phyloP scores from a whole-genome alignment of 805 yeast genomes.

The Kluyveromyces nonfermentans region DNA sequence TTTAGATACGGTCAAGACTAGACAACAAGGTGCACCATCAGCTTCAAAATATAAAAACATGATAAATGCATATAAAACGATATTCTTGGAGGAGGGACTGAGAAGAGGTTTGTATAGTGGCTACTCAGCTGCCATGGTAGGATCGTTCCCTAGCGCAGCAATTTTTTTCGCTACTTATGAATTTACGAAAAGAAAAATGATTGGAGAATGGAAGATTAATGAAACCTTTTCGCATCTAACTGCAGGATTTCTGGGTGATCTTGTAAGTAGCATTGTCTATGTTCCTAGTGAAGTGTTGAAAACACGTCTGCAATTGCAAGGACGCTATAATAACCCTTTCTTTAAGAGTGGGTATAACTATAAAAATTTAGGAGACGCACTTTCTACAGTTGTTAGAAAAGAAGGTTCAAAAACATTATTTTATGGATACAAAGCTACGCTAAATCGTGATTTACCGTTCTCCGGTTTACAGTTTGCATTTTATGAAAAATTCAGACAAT shows the following conservation, averaged over 20 bases:
- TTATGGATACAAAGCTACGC: constrained; percentile 90
- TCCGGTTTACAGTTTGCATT: constrained; percentile 94
- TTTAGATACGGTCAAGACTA: constrained; percentile 88
- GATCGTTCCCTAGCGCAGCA: constrained; percentile 90
- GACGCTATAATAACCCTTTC: constrained; percentile 68
- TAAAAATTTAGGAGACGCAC: constrained; percentile 62
- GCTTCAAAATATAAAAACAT: constrained; percentile 58
- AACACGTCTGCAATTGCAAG: constrained; percentile 89
- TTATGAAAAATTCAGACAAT: constrained; percentile 70
- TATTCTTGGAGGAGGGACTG: constrained; percentile 79
- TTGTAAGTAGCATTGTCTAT: constrained; percentile 77
- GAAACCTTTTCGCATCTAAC: constrained; percentile 73
- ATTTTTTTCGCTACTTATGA: constrained; percentile 93
- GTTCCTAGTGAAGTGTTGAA: constrained; percentile 95
- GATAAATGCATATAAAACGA: constrained; percentile 65
- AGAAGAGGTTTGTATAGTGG: constrained; percentile 85
- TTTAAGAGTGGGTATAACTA: constrained; percentile 85
- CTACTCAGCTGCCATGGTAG: constrained; percentile 82
- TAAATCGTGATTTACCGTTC: constrained; percentile 88
- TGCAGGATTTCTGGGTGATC: constrained; percentile 91
- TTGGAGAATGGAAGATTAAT: constrained; percentile 52
- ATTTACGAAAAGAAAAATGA: constrained; percentile 59
- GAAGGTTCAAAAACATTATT: constrained; percentile 77
- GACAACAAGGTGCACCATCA: constrained; percentile 90
- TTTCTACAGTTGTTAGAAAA: constrained; percentile 44